Conservation (phyloP, 73 alveolate species). For the Paramecium sexaurelia region DNA sequence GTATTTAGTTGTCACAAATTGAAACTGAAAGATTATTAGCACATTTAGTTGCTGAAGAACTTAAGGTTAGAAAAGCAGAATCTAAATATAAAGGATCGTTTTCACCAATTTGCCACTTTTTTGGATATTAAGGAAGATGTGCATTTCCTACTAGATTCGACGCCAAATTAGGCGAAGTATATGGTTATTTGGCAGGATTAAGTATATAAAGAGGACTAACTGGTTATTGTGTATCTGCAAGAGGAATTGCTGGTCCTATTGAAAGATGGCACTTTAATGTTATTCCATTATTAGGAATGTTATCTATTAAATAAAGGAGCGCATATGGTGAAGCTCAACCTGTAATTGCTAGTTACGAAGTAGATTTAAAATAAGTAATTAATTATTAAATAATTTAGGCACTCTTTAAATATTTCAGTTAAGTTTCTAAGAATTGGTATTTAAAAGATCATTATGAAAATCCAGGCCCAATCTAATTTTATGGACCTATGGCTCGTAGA, state of each 20-base stretch:
- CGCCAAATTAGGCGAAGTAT: constrained; percentile 84
- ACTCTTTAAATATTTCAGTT: constrained; percentile 65
- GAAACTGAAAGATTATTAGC: constrained; percentile 97
- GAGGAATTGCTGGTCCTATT: constrained; percentile 67
- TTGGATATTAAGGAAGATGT: constrained; percentile 98
- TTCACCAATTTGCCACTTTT: constrained; percentile 96
- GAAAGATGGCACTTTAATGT: constrained; percentile 51
- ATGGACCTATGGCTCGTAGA: constrained; percentile 34
- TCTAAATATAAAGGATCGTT: constrained; percentile 87
- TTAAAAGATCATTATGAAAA: constrained; percentile 77
- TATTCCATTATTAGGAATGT: constrained; percentile 48
- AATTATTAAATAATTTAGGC: constrained; percentile 11
- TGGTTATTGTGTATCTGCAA: constrained; percentile 73
- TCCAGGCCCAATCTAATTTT: constrained; percentile 89
- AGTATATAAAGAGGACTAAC: constrained; percentile 75
- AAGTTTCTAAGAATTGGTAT: constrained; percentile 70
- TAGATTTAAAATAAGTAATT: constrained; percentile 71
- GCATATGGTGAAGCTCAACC: constrained; percentile 66
- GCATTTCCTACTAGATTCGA: constrained; percentile 93
- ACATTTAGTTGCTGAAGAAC: constrained; percentile 84
- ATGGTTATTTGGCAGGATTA: constrained; percentile 91
- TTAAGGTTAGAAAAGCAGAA: constrained; percentile 79
- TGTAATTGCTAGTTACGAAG: constrained; percentile 79
- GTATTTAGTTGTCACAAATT: constrained; percentile 85
- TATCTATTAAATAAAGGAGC: constrained; percentile 66